Evolutionary conservation across 352 stramenopile genomes (phyloP).

Genomic region (Phytophthora hibernalis): DNA sequence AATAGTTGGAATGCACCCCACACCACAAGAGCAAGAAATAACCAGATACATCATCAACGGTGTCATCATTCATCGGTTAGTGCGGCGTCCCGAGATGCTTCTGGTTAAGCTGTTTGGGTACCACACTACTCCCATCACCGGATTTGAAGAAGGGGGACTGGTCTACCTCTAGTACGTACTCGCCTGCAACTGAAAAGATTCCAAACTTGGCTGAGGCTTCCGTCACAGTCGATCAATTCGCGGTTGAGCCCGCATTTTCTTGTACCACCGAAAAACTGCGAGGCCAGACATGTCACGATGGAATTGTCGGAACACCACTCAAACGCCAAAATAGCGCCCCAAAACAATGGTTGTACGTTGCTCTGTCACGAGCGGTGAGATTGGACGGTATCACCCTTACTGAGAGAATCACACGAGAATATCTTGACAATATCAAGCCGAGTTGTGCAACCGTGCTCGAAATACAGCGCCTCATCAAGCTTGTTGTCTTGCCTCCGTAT

Average conservation of each 20-base stretch:
- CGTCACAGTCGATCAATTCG: constrained; percentile 26
- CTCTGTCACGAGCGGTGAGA: background rate
- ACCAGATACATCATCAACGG: background rate
- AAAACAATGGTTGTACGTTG: constrained; percentile 1
- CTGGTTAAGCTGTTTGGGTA: background rate
- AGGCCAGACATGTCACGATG: constrained; percentile 33
- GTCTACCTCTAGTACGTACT: constrained; percentile 1
- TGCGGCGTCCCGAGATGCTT: background rate
- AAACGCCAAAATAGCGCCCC: background rate
- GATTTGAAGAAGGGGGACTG: background rate
- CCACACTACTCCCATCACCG: background rate
- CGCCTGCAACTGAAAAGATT: background rate
- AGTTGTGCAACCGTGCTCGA: background rate
- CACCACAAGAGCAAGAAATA: background rate
- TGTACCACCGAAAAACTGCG: constrained; percentile 40
- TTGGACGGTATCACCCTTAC: background rate
- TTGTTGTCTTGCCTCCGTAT: background rate
- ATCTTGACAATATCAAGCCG: background rate
- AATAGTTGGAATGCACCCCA: constrained; percentile 22
- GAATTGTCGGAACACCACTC: constrained; percentile 25
- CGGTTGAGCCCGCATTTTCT: constrained; percentile 26
- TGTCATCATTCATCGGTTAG: constrained; percentile 1
- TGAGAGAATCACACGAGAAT: background rate
- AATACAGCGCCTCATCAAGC: background rate
- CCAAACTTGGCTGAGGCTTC: constrained; percentile 2